phyloP scores from a whole-genome alignment of 352 stramenopile species.

The Nothophytophthora sp. region DNA sequence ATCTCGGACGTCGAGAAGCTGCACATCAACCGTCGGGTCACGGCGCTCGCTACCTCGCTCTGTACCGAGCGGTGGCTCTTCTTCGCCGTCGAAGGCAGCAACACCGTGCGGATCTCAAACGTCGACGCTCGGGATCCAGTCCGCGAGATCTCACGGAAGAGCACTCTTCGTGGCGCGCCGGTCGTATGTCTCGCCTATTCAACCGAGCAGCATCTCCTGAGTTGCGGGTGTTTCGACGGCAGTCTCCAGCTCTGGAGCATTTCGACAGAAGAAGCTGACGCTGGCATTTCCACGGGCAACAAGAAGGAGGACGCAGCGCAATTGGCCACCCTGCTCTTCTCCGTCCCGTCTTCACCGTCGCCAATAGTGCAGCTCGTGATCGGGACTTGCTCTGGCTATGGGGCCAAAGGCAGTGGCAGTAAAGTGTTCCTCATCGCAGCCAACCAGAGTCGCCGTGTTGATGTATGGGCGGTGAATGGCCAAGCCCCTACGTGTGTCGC shows the following conservation, averaged over 20 bases:
- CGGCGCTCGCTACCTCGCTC: constrained; percentile 51
- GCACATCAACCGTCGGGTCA: constrained; percentile 49
- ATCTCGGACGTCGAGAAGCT: constrained; percentile 67
- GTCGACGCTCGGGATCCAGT: constrained; percentile 48
- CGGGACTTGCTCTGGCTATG: constrained; percentile 18
- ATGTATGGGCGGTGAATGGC: constrained; percentile 48
- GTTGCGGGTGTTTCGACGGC: constrained; percentile 64
- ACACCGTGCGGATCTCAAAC: constrained; percentile 64
- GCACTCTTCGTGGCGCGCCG: constrained; percentile 52
- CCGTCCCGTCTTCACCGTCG: constrained; percentile 35
- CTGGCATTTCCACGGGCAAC: constrained; percentile 25
- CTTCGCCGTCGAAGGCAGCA: constrained; percentile 72
- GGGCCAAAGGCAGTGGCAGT: constrained; percentile 10
- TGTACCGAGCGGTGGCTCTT: constrained; percentile 68
- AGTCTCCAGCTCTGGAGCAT: constrained; percentile 68
- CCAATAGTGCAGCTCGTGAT: constrained; percentile 53
- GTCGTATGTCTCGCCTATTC: constrained; percentile 59
- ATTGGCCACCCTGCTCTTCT: constrained; percentile 31
- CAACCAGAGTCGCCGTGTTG: constrained; percentile 59
- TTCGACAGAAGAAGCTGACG: constrained; percentile 44
- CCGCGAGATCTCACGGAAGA: constrained; percentile 79
- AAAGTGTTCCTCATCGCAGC: constrained; percentile 41
- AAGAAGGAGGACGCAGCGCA: constrained; percentile 23
- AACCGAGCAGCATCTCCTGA: constrained; percentile 49
- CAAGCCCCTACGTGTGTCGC: constrained; percentile 29